Evolutionary conservation across 78 protist genomes (phyloP).

Genomic region (Dictyostelium brefeldianum): DNA sequence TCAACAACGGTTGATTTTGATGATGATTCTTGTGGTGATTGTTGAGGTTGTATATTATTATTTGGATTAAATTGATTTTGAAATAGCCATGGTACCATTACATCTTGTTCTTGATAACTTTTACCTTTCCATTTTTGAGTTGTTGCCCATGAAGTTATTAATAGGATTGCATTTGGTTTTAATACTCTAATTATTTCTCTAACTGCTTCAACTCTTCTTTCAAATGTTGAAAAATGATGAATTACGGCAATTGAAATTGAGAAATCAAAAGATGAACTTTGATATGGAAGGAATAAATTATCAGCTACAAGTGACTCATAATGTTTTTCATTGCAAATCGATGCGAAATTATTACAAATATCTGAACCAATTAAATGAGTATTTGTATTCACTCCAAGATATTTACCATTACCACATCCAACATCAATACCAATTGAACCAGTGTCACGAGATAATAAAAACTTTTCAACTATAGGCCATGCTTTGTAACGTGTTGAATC

Average conservation of each 20-base stretch:
- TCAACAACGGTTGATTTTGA: too few relatives aligned
- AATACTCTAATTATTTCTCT: slow-evolving; percentile 71
- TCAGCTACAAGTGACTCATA: slow-evolving; percentile 69
- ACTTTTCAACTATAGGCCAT: slow-evolving; percentile 84
- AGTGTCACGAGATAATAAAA: background rate
- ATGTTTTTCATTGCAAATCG: slow-evolving; percentile 47
- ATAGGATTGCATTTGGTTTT: slow-evolving; percentile 49
- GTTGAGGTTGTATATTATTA: too few relatives aligned
- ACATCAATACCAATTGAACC: slow-evolving; percentile 77
- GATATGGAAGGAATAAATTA: slow-evolving; percentile 64
- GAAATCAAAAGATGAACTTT: slow-evolving; percentile 21
- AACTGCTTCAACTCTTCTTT: slow-evolving; percentile 75
- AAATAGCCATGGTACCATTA: slow-evolving; percentile 85
- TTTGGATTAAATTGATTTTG: slow-evolving; percentile 52
- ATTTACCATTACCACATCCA: slow-evolving; percentile 89
- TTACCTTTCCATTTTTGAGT: slow-evolving; percentile 84
- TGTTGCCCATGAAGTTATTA: slow-evolving; percentile 81
- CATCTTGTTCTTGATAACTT: slow-evolving; percentile 73
- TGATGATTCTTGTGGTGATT: background rate
- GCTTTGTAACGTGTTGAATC: slow-evolving; percentile 80
- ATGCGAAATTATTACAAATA: slow-evolving; percentile 69
- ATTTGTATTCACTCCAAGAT: slow-evolving; percentile 50
- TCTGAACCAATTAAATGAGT: slow-evolving; percentile 77
- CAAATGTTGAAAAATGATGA: slow-evolving; percentile 85
- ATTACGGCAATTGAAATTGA: slow-evolving; percentile 87